Evolutionary conservation across 331 rosid species (phyloP).

Genomic region (Malus hybrid): DNA sequence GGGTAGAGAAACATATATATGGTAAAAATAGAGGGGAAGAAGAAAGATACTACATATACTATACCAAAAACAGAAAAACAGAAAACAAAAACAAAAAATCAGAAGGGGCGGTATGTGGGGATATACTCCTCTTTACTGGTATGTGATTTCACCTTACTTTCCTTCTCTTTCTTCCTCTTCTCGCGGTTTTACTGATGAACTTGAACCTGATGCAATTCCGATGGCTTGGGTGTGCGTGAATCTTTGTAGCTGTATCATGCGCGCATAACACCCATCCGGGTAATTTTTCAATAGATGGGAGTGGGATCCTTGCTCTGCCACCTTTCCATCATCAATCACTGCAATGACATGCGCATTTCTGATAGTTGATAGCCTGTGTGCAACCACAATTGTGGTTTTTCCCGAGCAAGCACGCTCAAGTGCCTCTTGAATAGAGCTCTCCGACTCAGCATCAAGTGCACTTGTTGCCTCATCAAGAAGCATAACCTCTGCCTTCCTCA

Average conservation of each 20-base stretch:
- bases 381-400: conserved; percentile 84
- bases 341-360: conserved; percentile 81
- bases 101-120: conserved; percentile 30
- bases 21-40: conserved; percentile 9
- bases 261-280: conserved; percentile 79
- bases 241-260: conserved; percentile 92
- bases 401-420: conserved; percentile 78
- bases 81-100: conserved; percentile 35
- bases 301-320: conserved; percentile 96
- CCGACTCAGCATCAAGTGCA: conserved; percentile 95
- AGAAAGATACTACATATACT: conserved; percentile 41
- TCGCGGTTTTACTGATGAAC: conserved; percentile 55
- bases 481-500: conserved; percentile 86
- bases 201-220: conserved; percentile 82
- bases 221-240: conserved; percentile 71
- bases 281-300: conserved; percentile 81
- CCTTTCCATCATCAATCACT: conserved; percentile 97
- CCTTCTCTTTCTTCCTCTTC: conserved; percentile 61
- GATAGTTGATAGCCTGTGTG: conserved; percentile 79
- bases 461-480: conserved; percentile 97
- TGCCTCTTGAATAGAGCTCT: conserved; percentile 91
- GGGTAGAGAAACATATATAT: conserved; percentile 28
- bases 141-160: conserved; percentile 25
- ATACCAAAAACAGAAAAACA: conserved; percentile 26
- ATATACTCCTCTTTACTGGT: conserved; percentile 35